Evolutionary conservation across 352 stramenopile species (phyloP).

Genomic region (Phytophthora pistaciae): DNA sequence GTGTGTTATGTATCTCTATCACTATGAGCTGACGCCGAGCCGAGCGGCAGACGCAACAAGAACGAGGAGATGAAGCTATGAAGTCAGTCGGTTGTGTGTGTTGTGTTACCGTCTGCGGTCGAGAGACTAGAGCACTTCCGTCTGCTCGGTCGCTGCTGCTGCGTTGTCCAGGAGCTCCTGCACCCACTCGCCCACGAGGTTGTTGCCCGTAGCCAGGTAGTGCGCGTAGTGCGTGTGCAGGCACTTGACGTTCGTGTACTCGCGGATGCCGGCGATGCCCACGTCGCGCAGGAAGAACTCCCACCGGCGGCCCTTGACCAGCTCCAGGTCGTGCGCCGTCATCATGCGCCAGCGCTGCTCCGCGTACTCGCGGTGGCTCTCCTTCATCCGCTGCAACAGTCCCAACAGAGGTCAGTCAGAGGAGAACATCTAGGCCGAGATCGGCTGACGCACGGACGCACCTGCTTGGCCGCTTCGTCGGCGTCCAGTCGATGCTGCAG

Average conservation of each 20-base stretch:
- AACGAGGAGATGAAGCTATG: constrained; percentile 29
- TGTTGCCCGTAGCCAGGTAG: constrained; percentile 60
- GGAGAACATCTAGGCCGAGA: too few species aligned
- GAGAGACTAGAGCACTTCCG: constrained; percentile 31
- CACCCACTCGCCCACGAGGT: constrained; percentile 71
- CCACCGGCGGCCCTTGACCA: constrained; percentile 56
- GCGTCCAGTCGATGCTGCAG: constrained; percentile 52
- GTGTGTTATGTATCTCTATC: constrained; percentile 5
- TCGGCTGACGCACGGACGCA: constrained; percentile 11
- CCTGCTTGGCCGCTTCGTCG: constrained; percentile 43
- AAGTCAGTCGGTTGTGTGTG: constrained; percentile 6
- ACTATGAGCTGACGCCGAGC: constrained; percentile 10
- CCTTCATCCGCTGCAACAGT: constrained; percentile 48
- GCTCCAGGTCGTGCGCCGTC: constrained; percentile 42
- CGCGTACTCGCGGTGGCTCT: constrained; percentile 58
- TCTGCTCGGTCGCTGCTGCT: constrained; percentile 7
- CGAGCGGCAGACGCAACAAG: constrained; percentile 22
- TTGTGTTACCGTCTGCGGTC: not conserved
- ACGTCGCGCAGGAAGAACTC: constrained; percentile 54
- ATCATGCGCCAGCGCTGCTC: constrained; percentile 61
- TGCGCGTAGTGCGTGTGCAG: constrained; percentile 82
- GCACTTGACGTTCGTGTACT: constrained; percentile 72
- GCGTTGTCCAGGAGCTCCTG: constrained; percentile 56
- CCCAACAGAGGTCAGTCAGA: not conserved
- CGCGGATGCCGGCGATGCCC: constrained; percentile 68